Evolutionary conservation across 768 basidiomycete genomes (phyloP).

Genomic region (Cubamyces sp.): DNA sequence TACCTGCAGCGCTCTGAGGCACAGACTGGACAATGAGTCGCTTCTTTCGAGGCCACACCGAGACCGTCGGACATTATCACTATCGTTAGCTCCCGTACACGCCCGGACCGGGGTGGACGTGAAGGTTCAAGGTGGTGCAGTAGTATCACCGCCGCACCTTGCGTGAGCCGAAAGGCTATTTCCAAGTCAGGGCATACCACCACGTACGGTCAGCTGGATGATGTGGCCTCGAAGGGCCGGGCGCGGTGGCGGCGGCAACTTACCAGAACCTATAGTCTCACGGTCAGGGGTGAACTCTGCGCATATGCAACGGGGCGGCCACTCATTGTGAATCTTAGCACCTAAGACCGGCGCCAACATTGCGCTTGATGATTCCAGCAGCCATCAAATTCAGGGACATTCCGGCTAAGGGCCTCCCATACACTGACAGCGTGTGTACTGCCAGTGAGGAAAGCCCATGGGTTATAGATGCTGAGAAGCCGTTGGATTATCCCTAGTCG

Average conservation of each 20-base stretch:
- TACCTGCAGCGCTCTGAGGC: not conserved
- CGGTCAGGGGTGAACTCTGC: no score
- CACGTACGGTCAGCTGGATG: not conserved
- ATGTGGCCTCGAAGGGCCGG: not conserved
- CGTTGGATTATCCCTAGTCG: no score
- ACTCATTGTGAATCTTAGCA: no score
- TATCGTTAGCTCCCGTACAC: not conserved
- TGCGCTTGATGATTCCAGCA: constrained; percentile 7
- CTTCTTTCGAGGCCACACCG: not conserved
- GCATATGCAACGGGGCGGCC: no score
- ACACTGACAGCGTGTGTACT: no score
- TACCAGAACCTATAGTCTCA: not conserved
- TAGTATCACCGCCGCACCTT: not conserved
- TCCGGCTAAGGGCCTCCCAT: not conserved
- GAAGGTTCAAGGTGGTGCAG: not conserved
- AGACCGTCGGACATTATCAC: constrained; percentile 12
- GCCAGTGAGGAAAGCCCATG: no score
- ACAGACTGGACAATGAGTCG: not conserved
- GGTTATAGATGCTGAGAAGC: no score
- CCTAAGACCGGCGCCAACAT: not conserved
- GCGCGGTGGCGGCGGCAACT: not conserved
- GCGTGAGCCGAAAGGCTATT: not conserved
- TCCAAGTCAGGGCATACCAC: not conserved
- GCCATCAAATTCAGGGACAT: constrained; percentile 21
- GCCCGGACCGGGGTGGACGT: not conserved